Conservation (phyloP, 2,329 filamentous ascomycete genomes). For the Penicillium sp. region DNA sequence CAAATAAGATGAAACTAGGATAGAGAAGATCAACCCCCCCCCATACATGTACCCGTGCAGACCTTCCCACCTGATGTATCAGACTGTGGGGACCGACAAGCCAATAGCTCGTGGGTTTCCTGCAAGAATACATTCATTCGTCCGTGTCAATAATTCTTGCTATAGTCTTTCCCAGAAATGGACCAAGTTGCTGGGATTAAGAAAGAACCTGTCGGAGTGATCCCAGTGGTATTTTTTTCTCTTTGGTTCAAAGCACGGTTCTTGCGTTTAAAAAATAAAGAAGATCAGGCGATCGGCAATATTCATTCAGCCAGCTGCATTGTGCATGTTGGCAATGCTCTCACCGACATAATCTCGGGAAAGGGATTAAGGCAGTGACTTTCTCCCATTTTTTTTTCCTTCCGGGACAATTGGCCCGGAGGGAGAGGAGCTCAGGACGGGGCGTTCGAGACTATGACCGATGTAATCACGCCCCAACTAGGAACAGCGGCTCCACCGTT, state of each 20-base stretch:
- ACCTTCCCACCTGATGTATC: constrained; percentile 27
- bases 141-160: constrained; percentile 9
- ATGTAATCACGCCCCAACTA: constrained; percentile 13
- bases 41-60: constrained; percentile 32
- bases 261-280: constrained; percentile 22
- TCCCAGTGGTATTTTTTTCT: constrained; percentile 2
- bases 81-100: constrained; percentile 27
- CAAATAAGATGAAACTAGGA: constrained; percentile 38
- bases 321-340: constrained; percentile 20
- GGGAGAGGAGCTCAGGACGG: neutral
- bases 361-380: constrained; percentile 9
- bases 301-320: constrained; percentile 25
- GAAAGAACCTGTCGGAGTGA: constrained; percentile 14
- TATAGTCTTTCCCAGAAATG: constrained; percentile 11
- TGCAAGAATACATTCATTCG: constrained; percentile 5
- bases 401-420: neutral
- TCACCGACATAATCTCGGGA: constrained; percentile 29
- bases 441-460: constrained; percentile 4
- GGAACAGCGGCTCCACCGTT: constrained; percentile 18
- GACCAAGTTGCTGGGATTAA: constrained; percentile 17
- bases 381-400: neutral
- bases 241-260: constrained; percentile 2
- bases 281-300: constrained; percentile 28
- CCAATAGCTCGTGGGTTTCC: constrained; percentile 21
- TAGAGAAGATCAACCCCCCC: constrained; percentile 32